Evolutionary conservation across 2,329 filamentous ascomycete species (phyloP), one percentile per base, ranked within the genome.

Genomic region (Delphinella strobiligena): DNA sequence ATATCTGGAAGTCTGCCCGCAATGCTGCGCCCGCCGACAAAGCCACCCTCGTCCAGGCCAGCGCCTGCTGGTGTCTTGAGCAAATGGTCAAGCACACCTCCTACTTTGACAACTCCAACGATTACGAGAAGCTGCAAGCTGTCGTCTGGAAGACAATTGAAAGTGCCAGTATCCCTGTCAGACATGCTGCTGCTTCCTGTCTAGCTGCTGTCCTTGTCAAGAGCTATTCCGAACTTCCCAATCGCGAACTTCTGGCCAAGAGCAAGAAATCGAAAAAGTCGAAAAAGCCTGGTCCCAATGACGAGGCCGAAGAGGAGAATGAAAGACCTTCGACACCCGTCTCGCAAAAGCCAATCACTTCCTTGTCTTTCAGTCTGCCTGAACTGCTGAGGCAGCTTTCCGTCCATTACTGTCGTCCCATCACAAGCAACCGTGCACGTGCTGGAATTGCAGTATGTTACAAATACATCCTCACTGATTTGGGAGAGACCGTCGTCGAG

Each of bases 1-100:
- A 95, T 57, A 75, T 93, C 12, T 96, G 87, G 86, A 98, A 95
- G 61, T 83, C 89, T 57, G 81, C 79, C 18, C 78, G 91, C 46
- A 85, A 72, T 59, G 73, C 82, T 49, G 82, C 82, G 19, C 71
- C 78, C 0, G 71, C 70, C 44, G 93, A 98, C 60, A 96, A 91
- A 61, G 83, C 86, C 3, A 71, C 78, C 2, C 70, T 93, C 24
- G 87, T 89, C 5, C 77, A 94, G 56, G 73, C 81, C 12, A 75
- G 78, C 41, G 82, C 85, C 7, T 93, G 83, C 53, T 78, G 78
- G 48, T 93, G 85, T 55, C 63, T 98, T 46, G 80, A 82, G 54
- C 69, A 78, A 40, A 65, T 96, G 36, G 65, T 82, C 16, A 78
- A 74, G 41, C 67, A 74, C 45, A 95, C 88, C 0, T 61, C 73